Percentiles rank a stretch among this genome's conserved stretches.
phyloP scores from a whole-genome alignment of 129 eudicot genomes.

The Tanacetum coccineum region DNA sequence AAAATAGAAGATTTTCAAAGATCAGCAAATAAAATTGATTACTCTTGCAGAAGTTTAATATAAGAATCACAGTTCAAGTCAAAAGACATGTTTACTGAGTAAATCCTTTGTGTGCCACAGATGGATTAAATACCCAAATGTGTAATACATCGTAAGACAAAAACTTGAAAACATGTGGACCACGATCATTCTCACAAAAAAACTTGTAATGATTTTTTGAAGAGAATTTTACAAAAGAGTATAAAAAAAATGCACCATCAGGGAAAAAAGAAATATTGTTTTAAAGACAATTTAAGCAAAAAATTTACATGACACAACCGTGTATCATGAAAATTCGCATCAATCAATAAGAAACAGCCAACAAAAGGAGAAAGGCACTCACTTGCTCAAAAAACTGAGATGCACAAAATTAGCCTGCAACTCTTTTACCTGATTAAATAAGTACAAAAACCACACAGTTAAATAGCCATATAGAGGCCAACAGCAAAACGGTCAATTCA shows the following conservation, averaged over 20 bases:
- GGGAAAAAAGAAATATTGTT: no score
- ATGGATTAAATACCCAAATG: not conserved
- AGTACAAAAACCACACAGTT: not conserved
- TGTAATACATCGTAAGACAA: no score
- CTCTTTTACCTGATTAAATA: constrained; percentile 67
- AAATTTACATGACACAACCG: not conserved
- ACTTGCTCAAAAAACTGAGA: constrained; percentile 85
- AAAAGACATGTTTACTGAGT: not conserved
- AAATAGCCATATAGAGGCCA: not conserved
- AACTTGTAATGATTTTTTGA: no score
- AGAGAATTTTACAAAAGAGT: no score
- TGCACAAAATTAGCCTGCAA: constrained; percentile 87
- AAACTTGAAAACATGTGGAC: no score
- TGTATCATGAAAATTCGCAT: not conserved
- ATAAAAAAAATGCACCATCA: no score
- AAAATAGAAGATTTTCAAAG: not conserved
- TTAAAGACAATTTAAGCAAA: not conserved
- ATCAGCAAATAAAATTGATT: constrained; percentile 8
- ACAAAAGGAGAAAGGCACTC: constrained; percentile 29
- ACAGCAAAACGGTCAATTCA: constrained; percentile 1
- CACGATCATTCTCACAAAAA: no score
- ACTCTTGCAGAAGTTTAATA: not conserved
- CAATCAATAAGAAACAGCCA: constrained; percentile 11
- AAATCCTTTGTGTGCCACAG: not conserved
- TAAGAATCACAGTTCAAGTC: constrained; percentile 3